Conservation (phyloP, 2,329 filamentous ascomycete genomes). For the Apiospora aurea region DNA sequence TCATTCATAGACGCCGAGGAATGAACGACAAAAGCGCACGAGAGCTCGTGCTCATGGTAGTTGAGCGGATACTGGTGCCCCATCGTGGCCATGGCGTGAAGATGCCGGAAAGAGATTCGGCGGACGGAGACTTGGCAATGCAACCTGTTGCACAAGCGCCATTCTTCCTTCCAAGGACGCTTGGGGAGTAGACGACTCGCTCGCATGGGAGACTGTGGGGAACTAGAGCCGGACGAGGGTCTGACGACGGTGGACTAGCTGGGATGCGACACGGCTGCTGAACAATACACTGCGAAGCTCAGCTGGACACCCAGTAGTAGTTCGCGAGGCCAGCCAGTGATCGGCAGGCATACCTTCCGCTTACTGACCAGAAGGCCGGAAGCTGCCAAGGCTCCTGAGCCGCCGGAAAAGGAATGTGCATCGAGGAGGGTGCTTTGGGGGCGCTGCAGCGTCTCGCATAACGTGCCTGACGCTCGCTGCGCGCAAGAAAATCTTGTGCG, state of each 20-base stretch:
- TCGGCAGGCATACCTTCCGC: neutral
- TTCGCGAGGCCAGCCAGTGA: conserved; percentile 5
- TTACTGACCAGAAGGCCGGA: neutral
- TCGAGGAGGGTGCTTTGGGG: neutral
- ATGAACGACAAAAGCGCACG: neutral
- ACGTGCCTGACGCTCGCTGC: neutral
- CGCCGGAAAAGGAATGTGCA: conserved; percentile 18
- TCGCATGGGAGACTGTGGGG: neutral
- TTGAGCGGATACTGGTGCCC: neutral
- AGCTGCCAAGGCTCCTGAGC: neutral
- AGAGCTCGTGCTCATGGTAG: neutral
- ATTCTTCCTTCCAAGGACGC: neutral
- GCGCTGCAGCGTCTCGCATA: neutral
- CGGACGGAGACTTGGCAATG: conserved; percentile 1
- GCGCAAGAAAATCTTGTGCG: neutral
- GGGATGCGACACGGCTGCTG: neutral
- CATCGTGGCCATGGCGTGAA: neutral
- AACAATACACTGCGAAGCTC: neutral
- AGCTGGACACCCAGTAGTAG: neutral
- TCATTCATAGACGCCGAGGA: neutral
- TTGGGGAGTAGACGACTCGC: neutral
- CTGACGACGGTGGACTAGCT: neutral
- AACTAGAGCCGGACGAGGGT: neutral
- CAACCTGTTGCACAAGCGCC: neutral
- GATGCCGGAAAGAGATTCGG: conserved; percentile 10